Conservation (phyloP, 2,329 filamentous ascomycete species). For the Cryphonectria naterciae region DNA sequence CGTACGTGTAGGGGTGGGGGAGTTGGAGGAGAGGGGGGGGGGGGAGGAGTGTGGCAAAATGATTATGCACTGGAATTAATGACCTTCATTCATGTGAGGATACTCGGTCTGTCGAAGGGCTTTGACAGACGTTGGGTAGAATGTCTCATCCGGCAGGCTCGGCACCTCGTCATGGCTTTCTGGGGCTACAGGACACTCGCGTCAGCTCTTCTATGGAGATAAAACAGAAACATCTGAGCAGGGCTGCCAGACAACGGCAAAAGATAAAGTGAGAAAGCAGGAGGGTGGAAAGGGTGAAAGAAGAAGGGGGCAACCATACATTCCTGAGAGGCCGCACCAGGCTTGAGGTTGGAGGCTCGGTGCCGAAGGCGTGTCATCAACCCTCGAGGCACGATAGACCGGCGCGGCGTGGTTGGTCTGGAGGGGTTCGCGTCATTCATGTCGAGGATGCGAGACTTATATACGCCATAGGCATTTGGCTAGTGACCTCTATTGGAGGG, state of each 20-base stretch:
- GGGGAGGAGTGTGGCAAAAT: background rate
- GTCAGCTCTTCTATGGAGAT: background rate
- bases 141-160: slow-evolving; percentile 16
- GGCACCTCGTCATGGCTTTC: slow-evolving; percentile 1
- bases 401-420: slow-evolving; percentile 8
- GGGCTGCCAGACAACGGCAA: background rate
- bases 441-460: background rate
- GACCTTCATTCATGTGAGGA: slow-evolving; percentile 47
- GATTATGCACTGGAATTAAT: slow-evolving; percentile 18
- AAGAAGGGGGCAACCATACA: background rate
- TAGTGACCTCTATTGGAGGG: background rate
- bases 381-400: slow-evolving; percentile 13
- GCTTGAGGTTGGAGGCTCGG: slow-evolving; percentile 18
- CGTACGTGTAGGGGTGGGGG: background rate
- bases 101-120: slow-evolving; percentile 45
- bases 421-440: slow-evolving; percentile 8
- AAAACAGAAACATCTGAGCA: background rate
- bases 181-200: slow-evolving; percentile 11
- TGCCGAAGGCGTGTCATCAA: slow-evolving; percentile 18
- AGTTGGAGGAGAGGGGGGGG: too few species aligned
- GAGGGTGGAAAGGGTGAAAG: background rate
- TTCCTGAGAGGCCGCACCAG: slow-evolving; percentile 19
- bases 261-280: background rate
- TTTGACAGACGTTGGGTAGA: slow-evolving; percentile 35
- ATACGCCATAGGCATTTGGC: background rate